These are phyloP conservation scores for Plantago ovata DNA, from an alignment of 257 asterid genomes.

Conservation along the genomic window DNA sequence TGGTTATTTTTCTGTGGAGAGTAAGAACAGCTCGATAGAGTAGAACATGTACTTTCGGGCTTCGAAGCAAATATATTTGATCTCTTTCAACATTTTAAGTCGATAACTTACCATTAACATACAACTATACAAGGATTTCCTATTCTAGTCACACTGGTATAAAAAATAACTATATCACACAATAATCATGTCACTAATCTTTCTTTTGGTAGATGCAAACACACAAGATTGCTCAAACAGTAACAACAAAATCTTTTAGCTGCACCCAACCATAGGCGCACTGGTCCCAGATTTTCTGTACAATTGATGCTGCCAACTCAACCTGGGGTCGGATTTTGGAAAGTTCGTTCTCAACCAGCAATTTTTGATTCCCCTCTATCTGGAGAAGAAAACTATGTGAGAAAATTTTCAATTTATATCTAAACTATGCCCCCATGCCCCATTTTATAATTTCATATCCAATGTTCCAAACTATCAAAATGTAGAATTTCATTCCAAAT, in stretches of 20 bases:
- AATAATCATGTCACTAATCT: background rate
- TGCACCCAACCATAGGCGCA: conserved; percentile 91
- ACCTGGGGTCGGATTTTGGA: conserved; percentile 57
- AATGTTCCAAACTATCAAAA: too few relatives aligned
- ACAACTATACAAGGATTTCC: too few relatives aligned
- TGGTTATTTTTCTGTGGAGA: too few relatives aligned
- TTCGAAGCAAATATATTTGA: too few relatives aligned
- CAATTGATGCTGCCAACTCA: conserved; percentile 60
- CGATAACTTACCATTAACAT: too few relatives aligned
- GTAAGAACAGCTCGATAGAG: too few relatives aligned
- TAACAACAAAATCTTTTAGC: conserved; percentile 48
- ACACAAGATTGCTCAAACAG: conserved; percentile 27
- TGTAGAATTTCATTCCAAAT: too few relatives aligned
- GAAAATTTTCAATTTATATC: background rate
- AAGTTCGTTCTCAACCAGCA: conserved; percentile 61
- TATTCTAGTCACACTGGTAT: too few relatives aligned
- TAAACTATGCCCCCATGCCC: too few relatives aligned
- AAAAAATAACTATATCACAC: background rate
- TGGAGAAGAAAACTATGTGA: conserved; percentile 19
- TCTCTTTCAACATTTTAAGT: too few relatives aligned
- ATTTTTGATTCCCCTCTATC: conserved; percentile 54
- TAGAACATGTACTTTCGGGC: too few relatives aligned
- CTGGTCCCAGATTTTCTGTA: conserved; percentile 62
- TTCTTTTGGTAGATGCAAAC: background rate
- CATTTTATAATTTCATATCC: too few relatives aligned